Conservation (phyloP, 148 eudicot genomes). For the Vaccinium myrtillus region DNA sequence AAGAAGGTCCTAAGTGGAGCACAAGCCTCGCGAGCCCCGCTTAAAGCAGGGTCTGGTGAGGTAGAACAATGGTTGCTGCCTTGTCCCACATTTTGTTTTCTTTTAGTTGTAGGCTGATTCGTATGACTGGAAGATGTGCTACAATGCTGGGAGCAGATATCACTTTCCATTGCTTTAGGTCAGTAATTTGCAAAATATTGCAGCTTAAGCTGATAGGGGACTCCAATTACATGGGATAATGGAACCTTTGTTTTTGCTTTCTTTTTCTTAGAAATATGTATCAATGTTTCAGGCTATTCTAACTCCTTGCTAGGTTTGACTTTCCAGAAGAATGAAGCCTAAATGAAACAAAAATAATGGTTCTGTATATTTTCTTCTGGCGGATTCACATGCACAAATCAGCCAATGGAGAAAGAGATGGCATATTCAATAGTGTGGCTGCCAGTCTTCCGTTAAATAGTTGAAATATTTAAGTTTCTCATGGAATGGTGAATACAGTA, state of each 20-base stretch:
- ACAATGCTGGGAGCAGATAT: not conserved
- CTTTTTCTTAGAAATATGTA: not conserved
- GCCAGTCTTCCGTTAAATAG: not conserved
- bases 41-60: not conserved
- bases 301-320: not conserved
- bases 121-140: not conserved
- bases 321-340: not conserved
- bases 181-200: not conserved
- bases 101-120: not conserved
- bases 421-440: not conserved
- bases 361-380: not conserved
- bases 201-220: not conserved
- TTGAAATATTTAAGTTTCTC: not conserved
- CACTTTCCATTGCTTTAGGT: constrained; percentile 1
- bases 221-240: not conserved
- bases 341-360: not conserved
- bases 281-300: not conserved
- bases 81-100: not conserved
- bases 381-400: not conserved
- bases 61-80: not conserved
- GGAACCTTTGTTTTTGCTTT: not conserved
- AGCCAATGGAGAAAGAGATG: not conserved
- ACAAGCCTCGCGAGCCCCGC: not conserved
- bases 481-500: not conserved
- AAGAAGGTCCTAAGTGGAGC: not conserved